A percentile compares a stretch with the other conserved stretches of the same genome.
These are phyloP conservation scores for Picochlorum sp. DNA, from an alignment of 139 green algal species.

Conservation along the genomic window DNA sequence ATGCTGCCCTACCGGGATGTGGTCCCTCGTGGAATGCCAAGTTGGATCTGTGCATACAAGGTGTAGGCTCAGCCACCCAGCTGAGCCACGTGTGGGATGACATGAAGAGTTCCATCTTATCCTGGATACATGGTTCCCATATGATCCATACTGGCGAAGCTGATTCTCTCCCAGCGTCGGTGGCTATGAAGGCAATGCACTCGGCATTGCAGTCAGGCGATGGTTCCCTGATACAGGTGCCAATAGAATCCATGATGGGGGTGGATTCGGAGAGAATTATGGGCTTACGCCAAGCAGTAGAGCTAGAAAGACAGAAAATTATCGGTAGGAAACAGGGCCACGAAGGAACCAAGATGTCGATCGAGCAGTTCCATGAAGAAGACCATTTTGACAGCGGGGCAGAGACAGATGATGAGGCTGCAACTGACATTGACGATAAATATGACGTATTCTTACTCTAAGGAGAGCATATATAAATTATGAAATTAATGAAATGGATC, in stretches of 20 bases:
- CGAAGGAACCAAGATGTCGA: not conserved
- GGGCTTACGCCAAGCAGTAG: constrained; percentile 21
- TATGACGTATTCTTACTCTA: constrained; percentile 4
- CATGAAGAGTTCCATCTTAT: constrained; percentile 23
- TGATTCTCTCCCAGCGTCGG: not conserved
- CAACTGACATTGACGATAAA: constrained; percentile 31
- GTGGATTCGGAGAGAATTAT: constrained; percentile 21
- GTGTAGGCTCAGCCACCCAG: constrained; percentile 11
- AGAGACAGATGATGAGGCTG: constrained; percentile 20
- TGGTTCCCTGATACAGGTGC: constrained; percentile 29
- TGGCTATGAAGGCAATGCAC: constrained; percentile 23
- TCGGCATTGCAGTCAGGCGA: constrained; percentile 7
- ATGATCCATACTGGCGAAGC: not conserved
- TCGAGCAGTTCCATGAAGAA: not conserved
- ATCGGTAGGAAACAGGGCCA: not conserved
- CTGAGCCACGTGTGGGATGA: constrained; percentile 38
- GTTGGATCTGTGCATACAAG: constrained; percentile 31
- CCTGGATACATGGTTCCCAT: constrained; percentile 18
- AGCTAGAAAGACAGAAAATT: constrained; percentile 13
- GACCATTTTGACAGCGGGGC: constrained; percentile 32
- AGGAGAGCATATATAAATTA: constrained; percentile 5
- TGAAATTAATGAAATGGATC: no score
- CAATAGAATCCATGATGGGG: constrained; percentile 39
- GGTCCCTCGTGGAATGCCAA: constrained; percentile 21
- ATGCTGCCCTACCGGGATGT: constrained; percentile 16